Base-by-base conservation (phyloP, 768 basidiomycete species). In the Kwoniella dendrophila region DNA sequence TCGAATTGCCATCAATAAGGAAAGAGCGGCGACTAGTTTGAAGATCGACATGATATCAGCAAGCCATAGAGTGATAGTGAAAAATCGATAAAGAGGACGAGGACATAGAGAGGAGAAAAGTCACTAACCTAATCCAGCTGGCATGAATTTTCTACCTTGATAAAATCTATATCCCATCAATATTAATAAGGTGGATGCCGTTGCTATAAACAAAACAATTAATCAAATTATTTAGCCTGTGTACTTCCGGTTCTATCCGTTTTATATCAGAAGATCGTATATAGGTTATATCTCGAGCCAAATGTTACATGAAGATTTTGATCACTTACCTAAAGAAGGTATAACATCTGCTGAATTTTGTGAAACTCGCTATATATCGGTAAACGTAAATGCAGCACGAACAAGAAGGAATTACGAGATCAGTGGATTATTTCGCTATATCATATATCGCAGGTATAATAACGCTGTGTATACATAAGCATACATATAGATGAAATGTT, bases 71-170 rank as follows among this genome's bases (percentile, higher is more conserved):
- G 20, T 34, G 18, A 27, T 27, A 32, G 26, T 27, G 40, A 56
- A 8, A 11, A 43, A 8, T 20, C 30, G 16, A 29, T 18, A 18
- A 26, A 7, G 30, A 14, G 1, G 20, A 33, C 26, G 24, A 38
- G 51, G 14, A 6, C 32, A 34, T n/a, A 40, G 14, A 44, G 38
- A 27, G 47, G 32, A 38, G n/a, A 24, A 14, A 40, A 44, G 4
- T 14, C 20, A 48, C 63, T 30, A 29, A 65, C 63, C 63, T 27
- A 65, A 24, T 22, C 63, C 63, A 6, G 63, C 63, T n/a, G 63
- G 63, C 63, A 65, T 65, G 53, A 65, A 59, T 40, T 65, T 65
- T 8, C 53, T 48, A 40, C 51, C 33, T 38, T 59, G 47, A 16
- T 29, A 32, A 36, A 65, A 56, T 50, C 63, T 44, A 7, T 51